Percentiles rank a stretch among this genome's conserved stretches.
These are phyloP conservation scores for Hygrophorus russula DNA, from an alignment of 768 basidiomycete genomes.

Conservation along the genomic window DNA sequence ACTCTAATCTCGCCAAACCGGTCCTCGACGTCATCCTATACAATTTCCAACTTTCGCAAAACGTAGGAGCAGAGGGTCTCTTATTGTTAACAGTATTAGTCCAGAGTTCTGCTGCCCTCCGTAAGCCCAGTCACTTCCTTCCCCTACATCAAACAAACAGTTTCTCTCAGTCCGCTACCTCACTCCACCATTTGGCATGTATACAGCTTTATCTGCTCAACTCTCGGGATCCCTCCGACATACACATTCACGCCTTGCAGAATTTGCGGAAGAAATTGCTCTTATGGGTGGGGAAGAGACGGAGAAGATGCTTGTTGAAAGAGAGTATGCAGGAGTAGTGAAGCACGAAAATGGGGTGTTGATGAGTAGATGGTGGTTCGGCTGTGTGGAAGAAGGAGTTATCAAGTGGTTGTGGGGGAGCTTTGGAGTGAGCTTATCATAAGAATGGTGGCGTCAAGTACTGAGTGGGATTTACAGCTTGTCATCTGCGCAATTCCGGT, in stretches of 20 bases:
- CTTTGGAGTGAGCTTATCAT: constrained; percentile 58
- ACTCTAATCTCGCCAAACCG: constrained; percentile 90
- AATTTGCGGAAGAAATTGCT: constrained; percentile 83
- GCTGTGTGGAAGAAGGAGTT: constrained; percentile 87
- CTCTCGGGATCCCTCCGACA: constrained; percentile 85
- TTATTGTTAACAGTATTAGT: constrained; percentile 75
- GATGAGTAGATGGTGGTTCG: constrained; percentile 77
- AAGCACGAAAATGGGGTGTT: constrained; percentile 80
- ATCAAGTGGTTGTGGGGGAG: constrained; percentile 97
- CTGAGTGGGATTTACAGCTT: constrained; percentile 31
- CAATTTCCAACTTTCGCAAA: constrained; percentile 89
- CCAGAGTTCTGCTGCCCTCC: constrained; percentile 69
- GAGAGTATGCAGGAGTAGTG: constrained; percentile 75
- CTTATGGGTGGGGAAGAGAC: constrained; percentile 82
- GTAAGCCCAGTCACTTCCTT: constrained; percentile 34
- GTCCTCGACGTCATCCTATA: constrained; percentile 87
- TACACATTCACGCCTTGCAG: constrained; percentile 82
- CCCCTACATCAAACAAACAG: not conserved
- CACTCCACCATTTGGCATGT: constrained; percentile 88
- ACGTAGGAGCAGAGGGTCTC: constrained; percentile 90
- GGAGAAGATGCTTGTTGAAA: constrained; percentile 85
- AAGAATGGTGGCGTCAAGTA: not conserved
- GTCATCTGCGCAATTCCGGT: constrained; percentile 89
- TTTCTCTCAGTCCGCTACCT: constrained; percentile 60
- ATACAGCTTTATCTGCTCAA: constrained; percentile 80